Evolutionary conservation across 768 basidiomycete genomes (phyloP).

Genomic region (Gymnopilus junonius): DNA sequence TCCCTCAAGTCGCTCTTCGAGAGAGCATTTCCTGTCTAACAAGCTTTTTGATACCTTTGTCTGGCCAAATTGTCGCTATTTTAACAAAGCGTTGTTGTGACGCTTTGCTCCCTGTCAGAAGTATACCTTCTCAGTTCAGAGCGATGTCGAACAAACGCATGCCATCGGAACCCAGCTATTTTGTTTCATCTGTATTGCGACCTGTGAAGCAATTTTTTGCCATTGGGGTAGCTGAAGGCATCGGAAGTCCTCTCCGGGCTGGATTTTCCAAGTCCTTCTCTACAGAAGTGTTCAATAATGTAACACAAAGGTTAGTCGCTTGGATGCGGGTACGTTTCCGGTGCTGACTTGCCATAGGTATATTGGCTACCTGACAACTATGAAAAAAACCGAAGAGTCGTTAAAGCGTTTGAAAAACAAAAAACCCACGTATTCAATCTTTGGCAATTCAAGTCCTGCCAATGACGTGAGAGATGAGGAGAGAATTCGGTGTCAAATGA

Average conservation of each 20-base stretch:
- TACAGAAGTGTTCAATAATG: slow-evolving; percentile 71
- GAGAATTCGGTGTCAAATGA: slow-evolving; percentile 82
- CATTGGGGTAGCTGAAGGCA: slow-evolving; percentile 57
- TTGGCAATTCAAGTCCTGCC: slow-evolving; percentile 53
- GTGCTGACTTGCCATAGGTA: slow-evolving; percentile 53
- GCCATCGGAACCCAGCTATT: slow-evolving; percentile 85
- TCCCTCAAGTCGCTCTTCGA: slow-evolving; percentile 54
- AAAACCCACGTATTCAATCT: slow-evolving; percentile 78
- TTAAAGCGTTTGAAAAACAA: slow-evolving; percentile 87
- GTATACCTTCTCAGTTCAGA: slow-evolving; percentile 89
- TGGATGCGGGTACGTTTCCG: neutral
- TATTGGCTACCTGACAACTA: slow-evolving; percentile 74
- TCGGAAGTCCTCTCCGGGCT: slow-evolving; percentile 62
- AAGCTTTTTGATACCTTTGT: slow-evolving; percentile 58
- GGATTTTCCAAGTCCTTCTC: slow-evolving; percentile 54
- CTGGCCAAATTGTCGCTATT: slow-evolving; percentile 68
- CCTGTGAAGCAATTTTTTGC: slow-evolving; percentile 80
- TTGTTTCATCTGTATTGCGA: slow-evolving; percentile 78
- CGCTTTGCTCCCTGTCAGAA: slow-evolving; percentile 80
- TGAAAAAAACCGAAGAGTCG: slow-evolving; percentile 94
- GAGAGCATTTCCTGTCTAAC: slow-evolving; percentile 54
- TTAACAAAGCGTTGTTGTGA: slow-evolving; percentile 85
- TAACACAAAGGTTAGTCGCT: slow-evolving; percentile 60
- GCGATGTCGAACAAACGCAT: slow-evolving; percentile 77
- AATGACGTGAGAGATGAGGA: slow-evolving; percentile 88